Conservation (phyloP, 176 grass and related monocot genomes). For the Microstegium vimineum region DNA sequence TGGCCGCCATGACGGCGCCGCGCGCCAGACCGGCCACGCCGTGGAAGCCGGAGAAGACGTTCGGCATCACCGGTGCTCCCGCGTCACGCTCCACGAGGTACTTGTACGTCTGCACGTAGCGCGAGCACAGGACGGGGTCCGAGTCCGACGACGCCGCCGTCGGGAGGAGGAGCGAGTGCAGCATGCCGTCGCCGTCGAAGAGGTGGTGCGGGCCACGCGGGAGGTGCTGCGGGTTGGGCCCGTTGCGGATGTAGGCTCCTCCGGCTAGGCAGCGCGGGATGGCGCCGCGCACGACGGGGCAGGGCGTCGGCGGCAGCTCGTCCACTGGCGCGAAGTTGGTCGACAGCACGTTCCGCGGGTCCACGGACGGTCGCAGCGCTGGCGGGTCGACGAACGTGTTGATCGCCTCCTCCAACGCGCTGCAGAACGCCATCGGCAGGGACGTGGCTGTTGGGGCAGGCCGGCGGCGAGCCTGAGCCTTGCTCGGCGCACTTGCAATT, state of each 20-base stretch:
- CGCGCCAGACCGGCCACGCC: conserved; percentile 66
- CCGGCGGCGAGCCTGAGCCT: conserved; percentile 5
- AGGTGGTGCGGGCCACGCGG: conserved; percentile 81
- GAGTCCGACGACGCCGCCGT: not conserved
- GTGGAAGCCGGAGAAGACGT: conserved; percentile 76
- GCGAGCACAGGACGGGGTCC: conserved; percentile 69
- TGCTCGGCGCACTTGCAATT: not conserved
- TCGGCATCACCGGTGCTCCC: conserved; percentile 65
- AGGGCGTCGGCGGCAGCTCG: conserved; percentile 76
- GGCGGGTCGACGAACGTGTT: conserved; percentile 90
- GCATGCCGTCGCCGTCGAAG: conserved; percentile 96
- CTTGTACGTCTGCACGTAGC: conserved; percentile 93
- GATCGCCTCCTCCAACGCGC: conserved; percentile 75
- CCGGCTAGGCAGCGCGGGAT: conserved; percentile 81
- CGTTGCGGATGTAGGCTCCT: conserved; percentile 94
- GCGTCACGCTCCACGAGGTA: conserved; percentile 74
- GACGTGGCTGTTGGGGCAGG: conserved; percentile 6
- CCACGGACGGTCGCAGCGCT: conserved; percentile 67
- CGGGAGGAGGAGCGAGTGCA: conserved; percentile 86
- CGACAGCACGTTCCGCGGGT: conserved; percentile 65
- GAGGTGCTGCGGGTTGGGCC: conserved; percentile 87
- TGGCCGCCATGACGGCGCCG: conserved; percentile 57
- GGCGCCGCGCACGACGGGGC: conserved; percentile 59
- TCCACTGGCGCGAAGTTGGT: conserved; percentile 84
- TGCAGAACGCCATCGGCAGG: conserved; percentile 64